Conservation (phyloP, 208 protist species). For the Acanthamoeba culbertsoni region DNA sequence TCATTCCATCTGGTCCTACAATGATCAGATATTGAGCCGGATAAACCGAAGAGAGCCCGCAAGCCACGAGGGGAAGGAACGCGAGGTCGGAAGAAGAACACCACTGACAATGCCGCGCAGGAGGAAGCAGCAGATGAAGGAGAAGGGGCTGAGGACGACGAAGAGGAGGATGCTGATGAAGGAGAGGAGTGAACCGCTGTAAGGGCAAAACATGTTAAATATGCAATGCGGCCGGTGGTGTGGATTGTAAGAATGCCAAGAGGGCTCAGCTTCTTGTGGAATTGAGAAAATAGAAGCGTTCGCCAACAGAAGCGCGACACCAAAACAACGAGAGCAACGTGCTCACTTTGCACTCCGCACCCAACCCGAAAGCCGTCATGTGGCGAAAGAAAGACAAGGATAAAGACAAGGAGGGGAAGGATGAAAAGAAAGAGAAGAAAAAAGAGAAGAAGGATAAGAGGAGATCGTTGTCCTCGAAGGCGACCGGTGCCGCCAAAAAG, state of each 20-base stretch:
- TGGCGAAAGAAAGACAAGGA: conserved; percentile 25
- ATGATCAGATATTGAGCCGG: not conserved
- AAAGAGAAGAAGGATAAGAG: not conserved
- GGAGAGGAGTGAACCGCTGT: too few relatives aligned
- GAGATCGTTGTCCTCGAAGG: not conserved
- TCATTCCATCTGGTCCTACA: not conserved
- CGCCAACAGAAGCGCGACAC: too few relatives aligned
- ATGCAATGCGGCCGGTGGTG: too few relatives aligned
- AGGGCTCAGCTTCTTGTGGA: too few relatives aligned
- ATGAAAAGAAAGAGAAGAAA: not conserved
- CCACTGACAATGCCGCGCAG: not conserved
- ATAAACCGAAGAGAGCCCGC: not conserved
- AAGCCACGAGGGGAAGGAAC: not conserved
- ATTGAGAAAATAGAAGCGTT: too few relatives aligned
- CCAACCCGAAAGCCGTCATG: too few relatives aligned
- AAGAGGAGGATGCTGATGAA: too few relatives aligned
- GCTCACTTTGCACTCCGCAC: too few relatives aligned
- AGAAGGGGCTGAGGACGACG: not conserved
- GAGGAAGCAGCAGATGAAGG: not conserved
- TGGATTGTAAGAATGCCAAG: too few relatives aligned
- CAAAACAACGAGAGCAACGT: too few relatives aligned
- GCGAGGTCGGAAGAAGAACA: not conserved
- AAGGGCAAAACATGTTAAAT: too few relatives aligned
- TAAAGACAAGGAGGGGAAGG: not conserved
- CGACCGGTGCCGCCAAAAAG: not conserved